phyloP scores from a whole-genome alignment of 805 yeast genomes.

The Kuraishia capsulata region DNA sequence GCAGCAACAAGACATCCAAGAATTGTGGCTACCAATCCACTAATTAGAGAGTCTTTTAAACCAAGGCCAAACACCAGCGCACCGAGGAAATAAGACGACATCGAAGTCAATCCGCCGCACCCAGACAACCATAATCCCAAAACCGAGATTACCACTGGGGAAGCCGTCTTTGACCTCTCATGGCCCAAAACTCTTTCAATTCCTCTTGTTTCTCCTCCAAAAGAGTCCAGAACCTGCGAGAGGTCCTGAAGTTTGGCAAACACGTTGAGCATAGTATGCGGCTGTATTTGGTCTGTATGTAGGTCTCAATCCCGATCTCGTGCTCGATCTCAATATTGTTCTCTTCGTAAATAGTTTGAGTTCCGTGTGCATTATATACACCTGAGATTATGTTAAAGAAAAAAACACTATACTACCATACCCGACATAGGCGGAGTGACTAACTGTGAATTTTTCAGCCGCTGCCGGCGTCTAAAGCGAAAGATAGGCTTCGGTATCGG shows the following conservation, averaged over 20 bases:
- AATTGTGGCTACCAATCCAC: conserved; percentile 55
- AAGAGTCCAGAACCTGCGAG: conserved; percentile 34
- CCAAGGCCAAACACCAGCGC: conserved; percentile 65
- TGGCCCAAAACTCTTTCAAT: conserved; percentile 66
- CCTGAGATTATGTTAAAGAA: no score
- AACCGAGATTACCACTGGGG: conserved; percentile 28
- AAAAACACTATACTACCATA: no score
- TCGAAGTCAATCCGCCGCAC: conserved; percentile 80
- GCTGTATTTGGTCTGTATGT: no score
- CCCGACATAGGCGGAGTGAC: no score
- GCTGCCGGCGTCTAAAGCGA: no score
- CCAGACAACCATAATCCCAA: conserved; percentile 79
- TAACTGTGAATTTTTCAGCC: no score
- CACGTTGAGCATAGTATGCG: not conserved
- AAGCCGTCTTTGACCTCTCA: conserved; percentile 25
- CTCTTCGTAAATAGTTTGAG: no score
- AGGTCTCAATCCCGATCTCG: no score
- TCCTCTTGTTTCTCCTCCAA: conserved; percentile 70
- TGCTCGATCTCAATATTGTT: no score
- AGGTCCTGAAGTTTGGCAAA: conserved; percentile 8
- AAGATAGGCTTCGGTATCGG: no score
- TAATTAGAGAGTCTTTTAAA: conserved; percentile 49
- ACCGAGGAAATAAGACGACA: conserved; percentile 76
- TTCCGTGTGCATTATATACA: no score
- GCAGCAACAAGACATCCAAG: conserved; percentile 75